Evolutionary conservation across 2,329 filamentous ascomycete genomes (phyloP).

Genomic region (Aspergillus eucalypticola): DNA sequence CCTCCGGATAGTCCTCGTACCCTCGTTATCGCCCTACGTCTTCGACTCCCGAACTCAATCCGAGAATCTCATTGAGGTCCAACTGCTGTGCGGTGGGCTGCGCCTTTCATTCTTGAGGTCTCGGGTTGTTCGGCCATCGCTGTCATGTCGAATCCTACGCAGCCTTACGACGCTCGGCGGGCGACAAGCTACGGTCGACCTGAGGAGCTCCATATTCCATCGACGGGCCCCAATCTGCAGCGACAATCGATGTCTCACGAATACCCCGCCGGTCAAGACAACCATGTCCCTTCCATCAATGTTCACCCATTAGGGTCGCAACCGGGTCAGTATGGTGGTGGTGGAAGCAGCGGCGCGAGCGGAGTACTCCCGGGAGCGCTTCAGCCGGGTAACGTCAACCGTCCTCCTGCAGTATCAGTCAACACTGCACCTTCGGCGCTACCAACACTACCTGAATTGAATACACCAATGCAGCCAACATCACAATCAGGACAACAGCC

Average conservation of each 20-base stretch:
- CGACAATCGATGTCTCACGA: slow-evolving; percentile 48
- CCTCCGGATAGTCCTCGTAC: slow-evolving; percentile 1
- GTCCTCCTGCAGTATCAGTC: slow-evolving; percentile 54
- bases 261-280: slow-evolving; percentile 53
- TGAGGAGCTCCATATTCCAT: slow-evolving; percentile 59
- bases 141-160: slow-evolving; percentile 47
- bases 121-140: background rate
- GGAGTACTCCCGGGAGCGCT: slow-evolving; percentile 59
- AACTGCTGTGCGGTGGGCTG: slow-evolving; percentile 12
- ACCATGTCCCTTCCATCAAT: slow-evolving; percentile 57
- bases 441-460: slow-evolving; percentile 56
- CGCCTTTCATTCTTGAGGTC: background rate
- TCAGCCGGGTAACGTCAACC: slow-evolving; percentile 55
- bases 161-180: slow-evolving; percentile 54
- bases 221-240: slow-evolving; percentile 41
- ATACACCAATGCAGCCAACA: slow-evolving; percentile 31
- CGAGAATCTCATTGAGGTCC: slow-evolving; percentile 1
- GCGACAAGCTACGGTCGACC: slow-evolving; percentile 49
- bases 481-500: slow-evolving; percentile 1
- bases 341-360: slow-evolving; percentile 40
- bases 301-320: slow-evolving; percentile 60
- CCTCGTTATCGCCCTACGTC: background rate
- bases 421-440: slow-evolving; percentile 61
- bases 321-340: slow-evolving; percentile 48
- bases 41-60: background rate